phyloP scores from a whole-genome alignment of 1,284 basidiomycete species.

The Fomitopsis schrenkii region DNA sequence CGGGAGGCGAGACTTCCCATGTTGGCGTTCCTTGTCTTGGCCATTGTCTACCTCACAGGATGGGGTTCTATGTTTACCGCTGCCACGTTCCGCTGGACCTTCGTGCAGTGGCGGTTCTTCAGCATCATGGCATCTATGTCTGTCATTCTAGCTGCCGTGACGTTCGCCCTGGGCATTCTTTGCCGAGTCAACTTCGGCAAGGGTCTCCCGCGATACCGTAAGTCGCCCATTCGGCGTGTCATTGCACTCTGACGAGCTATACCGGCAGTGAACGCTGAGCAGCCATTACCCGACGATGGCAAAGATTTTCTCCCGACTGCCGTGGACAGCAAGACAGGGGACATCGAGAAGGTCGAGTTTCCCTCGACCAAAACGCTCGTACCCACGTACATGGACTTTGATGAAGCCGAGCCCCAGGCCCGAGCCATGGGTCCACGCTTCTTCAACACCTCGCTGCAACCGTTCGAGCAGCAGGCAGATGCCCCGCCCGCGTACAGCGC shows the following conservation, averaged over 20 bases:
- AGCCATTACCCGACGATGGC: constrained; percentile 41
- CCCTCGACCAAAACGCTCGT: constrained; percentile 47
- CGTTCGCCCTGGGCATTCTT: constrained; percentile 57
- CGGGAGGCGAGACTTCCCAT: constrained; percentile 57
- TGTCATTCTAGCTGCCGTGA: constrained; percentile 48
- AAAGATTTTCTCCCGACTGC: constrained; percentile 43
- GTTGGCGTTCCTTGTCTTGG: constrained; percentile 59
- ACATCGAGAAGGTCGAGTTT: constrained; percentile 63
- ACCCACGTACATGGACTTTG: constrained; percentile 51
- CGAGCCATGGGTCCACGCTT: constrained; percentile 44
- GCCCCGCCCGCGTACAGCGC: constrained; percentile 5
- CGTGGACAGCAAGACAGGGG: constrained; percentile 25
- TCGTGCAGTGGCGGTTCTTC: constrained; percentile 72
- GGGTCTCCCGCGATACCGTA: constrained; percentile 63
- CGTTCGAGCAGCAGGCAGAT: constrained; percentile 32
- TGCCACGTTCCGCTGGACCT: constrained; percentile 71
- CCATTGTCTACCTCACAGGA: constrained; percentile 54
- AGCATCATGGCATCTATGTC: constrained; percentile 57
- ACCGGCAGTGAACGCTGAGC: constrained; percentile 50
- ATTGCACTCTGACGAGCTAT: background rate
- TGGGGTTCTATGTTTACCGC: constrained; percentile 73
- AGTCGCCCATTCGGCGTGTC: constrained; percentile 25
- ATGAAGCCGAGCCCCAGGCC: constrained; percentile 34
- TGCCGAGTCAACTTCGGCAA: constrained; percentile 74
- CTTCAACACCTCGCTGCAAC: constrained; percentile 37